These are phyloP conservation scores for Antrodiella citrinella DNA, from an alignment of 768 basidiomycete species.

Conservation along the genomic window DNA sequence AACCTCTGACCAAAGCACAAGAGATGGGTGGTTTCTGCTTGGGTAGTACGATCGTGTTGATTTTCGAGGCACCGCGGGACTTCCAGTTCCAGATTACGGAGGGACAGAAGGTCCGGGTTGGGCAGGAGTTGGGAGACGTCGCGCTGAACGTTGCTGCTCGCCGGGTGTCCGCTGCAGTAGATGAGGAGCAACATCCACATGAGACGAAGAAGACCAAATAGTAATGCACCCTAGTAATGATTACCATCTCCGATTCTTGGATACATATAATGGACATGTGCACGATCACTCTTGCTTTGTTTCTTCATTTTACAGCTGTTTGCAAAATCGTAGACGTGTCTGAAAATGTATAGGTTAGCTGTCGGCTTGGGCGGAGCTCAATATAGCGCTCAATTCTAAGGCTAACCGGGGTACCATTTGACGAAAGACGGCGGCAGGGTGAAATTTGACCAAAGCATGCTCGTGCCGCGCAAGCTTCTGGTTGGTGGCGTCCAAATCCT, in stretches of 20 bases:
- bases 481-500: too few species aligned
- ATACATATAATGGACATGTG: background rate
- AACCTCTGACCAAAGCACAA: slow-evolving; percentile 80
- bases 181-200: background rate
- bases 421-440: too few species aligned
- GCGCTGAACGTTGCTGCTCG: slow-evolving; percentile 2
- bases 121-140: slow-evolving; percentile 66
- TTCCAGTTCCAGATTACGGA: slow-evolving; percentile 74
- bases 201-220: background rate
- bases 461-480: too few species aligned
- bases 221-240: background rate
- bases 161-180: background rate
- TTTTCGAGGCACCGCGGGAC: slow-evolving; percentile 86
- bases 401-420: too few species aligned
- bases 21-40: slow-evolving; percentile 98
- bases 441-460: too few species aligned
- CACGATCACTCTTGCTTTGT: too few species aligned
- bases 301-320: too few species aligned
- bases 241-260: background rate
- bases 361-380: too few species aligned
- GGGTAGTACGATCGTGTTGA: slow-evolving; percentile 92
- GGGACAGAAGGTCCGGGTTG: slow-evolving; percentile 83
- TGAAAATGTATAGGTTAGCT: too few species aligned
- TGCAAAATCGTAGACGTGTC: too few species aligned
- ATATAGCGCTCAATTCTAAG: too few species aligned